Evolutionary conservation across 108 stramenopile genomes (phyloP).

Genomic region (Cyclotella kingstonii): DNA sequence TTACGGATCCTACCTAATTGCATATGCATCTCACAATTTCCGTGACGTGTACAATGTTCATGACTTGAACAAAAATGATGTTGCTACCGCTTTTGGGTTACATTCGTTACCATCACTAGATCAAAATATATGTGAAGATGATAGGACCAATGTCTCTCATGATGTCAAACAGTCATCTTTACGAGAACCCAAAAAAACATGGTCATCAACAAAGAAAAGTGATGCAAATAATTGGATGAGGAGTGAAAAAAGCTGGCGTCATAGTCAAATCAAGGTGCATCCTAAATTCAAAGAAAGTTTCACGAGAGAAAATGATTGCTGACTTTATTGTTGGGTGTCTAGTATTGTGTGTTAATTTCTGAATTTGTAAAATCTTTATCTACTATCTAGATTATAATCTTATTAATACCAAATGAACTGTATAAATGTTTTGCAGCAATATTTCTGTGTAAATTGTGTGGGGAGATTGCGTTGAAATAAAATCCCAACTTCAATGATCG

Average conservation of each 20-base stretch:
- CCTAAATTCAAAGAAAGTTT: conserved; percentile 22
- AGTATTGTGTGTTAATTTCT: no score
- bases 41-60: conserved; percentile 48
- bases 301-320: no score
- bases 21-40: conserved; percentile 39
- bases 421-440: no score
- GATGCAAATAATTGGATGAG: conserved; percentile 37
- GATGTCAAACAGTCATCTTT: background rate
- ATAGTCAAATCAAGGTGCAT: conserved; percentile 38
- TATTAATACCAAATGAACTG: no score
- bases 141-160: conserved; percentile 2
- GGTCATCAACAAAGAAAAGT: conserved; percentile 21
- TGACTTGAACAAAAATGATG: conserved; percentile 45
- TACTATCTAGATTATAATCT: no score
- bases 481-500: no score
- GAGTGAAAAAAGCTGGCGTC: conserved; percentile 44
- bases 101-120: background rate
- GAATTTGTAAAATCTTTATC: no score
- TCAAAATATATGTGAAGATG: conserved; percentile 13
- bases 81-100: conserved; percentile 35
- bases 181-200: conserved; percentile 1
- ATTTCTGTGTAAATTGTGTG: no score
- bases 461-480: no score
- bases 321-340: no score
- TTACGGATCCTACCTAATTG: conserved; percentile 31